A percentile compares a stretch with the other conserved stretches of the same genome.
phyloP scores from a whole-genome alignment of 2,329 filamentous ascomycete genomes.

The Calonectria crousiana region DNA sequence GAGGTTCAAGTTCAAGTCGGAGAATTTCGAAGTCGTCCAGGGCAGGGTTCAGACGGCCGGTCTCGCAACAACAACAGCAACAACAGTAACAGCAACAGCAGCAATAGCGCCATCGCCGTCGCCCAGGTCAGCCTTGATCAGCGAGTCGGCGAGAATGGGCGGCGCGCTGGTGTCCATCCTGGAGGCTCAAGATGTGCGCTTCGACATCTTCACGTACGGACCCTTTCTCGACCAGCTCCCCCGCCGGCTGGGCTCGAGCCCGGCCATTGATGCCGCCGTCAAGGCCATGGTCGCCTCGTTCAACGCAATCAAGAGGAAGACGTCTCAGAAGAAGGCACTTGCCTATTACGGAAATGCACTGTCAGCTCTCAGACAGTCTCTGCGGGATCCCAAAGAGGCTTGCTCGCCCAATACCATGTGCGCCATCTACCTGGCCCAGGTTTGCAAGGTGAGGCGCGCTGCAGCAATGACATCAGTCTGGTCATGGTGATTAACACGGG shows the following conservation, averaged over 20 bases:
- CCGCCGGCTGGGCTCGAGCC: constrained; percentile 3
- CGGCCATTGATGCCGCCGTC: background rate
- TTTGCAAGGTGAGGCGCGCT: background rate
- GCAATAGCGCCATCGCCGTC: background rate
- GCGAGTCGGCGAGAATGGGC: background rate
- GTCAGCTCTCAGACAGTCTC: background rate
- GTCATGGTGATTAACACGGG: background rate
- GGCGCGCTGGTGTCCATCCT: background rate
- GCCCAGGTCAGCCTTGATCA: background rate
- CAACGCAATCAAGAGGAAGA: background rate
- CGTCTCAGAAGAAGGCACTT: background rate
- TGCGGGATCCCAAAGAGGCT: background rate
- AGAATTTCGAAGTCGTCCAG: background rate
- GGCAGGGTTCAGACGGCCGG: background rate
- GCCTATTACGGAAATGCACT: background rate
- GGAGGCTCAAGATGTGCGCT: background rate
- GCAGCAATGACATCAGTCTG: background rate
- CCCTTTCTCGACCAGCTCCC: constrained; percentile 11
- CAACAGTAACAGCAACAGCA: too few species aligned
- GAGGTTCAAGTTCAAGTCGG: constrained; percentile 4
- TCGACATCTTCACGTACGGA: constrained; percentile 4
- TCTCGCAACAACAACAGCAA: background rate
- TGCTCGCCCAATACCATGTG: background rate
- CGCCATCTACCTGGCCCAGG: constrained; percentile 4
- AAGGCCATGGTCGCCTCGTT: constrained; percentile 5